Base-by-base conservation (phyloP, 139 green algal genomes). In the Spirogloea muscicola region DNA sequence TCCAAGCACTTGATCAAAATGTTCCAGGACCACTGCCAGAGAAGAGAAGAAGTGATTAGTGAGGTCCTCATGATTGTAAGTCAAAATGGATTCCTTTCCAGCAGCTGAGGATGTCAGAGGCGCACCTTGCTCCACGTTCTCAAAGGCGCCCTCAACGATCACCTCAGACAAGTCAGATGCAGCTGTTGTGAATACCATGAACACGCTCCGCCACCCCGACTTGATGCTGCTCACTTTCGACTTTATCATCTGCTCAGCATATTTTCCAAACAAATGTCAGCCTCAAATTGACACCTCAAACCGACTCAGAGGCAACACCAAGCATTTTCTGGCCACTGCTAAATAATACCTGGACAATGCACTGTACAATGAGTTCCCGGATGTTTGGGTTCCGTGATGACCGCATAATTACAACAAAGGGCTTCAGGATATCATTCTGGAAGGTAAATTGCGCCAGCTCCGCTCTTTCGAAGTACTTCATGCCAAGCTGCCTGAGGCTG, bases 391-490 rank as follows among this genome's bases (percentile, higher is more conserved):
- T 83, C 48, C 89, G 82, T 46, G 69, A 88, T 67, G 91, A 86
- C 0, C 93, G 86, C 90, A 98, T 97, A 72, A 99, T 85, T 3
- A 95, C 88, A 33, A 98, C 93, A 82, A 98, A 98, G 13, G 94
- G 95, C 27, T 91, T 87, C 64, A 98, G 80, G 85, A 97, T 97
- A 78, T 98, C 91, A 69, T 97, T 96, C 85, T 98, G 94, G 87
- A 99, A 99, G 31, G 90, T 95, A 90, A 96, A 98, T 86, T 96
- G 96, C 33, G 93, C 87, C 62, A 99, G 89, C 86, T 99, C 95
- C 62, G 96, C 92, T 2, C 92, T 86, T 85, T 96, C 90, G 70
- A 98, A 85, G 84, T 97, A 98, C 84, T 97, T 93, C 74, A 82
- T 68, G 2, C 72, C 61, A 18, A 88, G 90, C 74, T 88, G 81